A percentile compares a stretch with the other conserved stretches of the same genome.
Evolutionary conservation across 495 filamentous ascomycete species (phyloP).

Genomic region (Aspergillus mulundensis): DNA sequence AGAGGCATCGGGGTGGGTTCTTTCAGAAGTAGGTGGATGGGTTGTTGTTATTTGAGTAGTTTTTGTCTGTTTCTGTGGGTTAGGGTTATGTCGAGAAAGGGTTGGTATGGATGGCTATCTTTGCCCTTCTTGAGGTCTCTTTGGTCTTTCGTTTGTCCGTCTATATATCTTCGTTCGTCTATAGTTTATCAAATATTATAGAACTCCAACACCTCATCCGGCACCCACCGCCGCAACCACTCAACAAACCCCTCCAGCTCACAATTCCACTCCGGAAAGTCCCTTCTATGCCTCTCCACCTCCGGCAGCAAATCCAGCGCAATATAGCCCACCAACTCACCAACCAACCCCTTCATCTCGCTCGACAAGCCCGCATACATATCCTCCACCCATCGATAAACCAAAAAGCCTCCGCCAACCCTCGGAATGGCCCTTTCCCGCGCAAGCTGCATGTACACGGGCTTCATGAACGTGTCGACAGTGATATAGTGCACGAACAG

Average conservation of each 20-base stretch:
- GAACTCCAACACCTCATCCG: not conserved
- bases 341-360: conserved; percentile 8
- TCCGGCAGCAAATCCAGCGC: not conserved
- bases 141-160: no score
- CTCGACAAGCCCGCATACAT: conserved; percentile 16
- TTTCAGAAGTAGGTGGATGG: not conserved
- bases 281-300: not conserved
- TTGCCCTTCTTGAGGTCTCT: no score
- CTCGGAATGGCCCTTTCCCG: not conserved
- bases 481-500: conserved; percentile 57
- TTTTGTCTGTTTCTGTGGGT: no score
- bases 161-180: not conserved
- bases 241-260: not conserved
- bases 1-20: not conserved
- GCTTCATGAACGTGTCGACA: conserved; percentile 53
- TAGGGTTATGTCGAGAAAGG: no score
- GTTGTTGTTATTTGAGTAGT: no score
- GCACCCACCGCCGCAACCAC: not conserved
- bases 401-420: conserved; percentile 1
- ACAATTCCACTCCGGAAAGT: not conserved
- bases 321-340: not conserved
- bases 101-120: no score
- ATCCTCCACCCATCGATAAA: conserved; percentile 17
- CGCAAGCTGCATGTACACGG: conserved; percentile 12
- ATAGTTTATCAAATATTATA: not conserved